Evolutionary conservation across 2,329 filamentous ascomycete genomes (phyloP).

Genomic region (Calonectria multiphialidica): DNA sequence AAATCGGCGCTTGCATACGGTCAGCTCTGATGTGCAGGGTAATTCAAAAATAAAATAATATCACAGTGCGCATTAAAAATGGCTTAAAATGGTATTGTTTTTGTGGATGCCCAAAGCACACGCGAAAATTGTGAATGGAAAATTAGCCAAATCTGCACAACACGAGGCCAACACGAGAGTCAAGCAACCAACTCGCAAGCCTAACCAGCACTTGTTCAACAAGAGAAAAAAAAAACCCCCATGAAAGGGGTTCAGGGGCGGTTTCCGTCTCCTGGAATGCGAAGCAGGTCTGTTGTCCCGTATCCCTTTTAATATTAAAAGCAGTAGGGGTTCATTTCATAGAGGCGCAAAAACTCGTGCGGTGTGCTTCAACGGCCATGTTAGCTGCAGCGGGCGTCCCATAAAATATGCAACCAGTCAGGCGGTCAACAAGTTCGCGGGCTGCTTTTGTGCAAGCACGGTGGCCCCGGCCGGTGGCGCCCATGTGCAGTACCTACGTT

Average conservation of each 20-base stretch:
- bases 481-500: constrained; percentile 33
- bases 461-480: constrained; percentile 21
- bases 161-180: constrained; percentile 24
- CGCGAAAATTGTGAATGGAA: constrained; percentile 14
- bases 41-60: neutral
- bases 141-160: constrained; percentile 23
- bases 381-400: constrained; percentile 45
- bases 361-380: constrained; percentile 43
- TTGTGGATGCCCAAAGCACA: constrained; percentile 19
- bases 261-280: neutral
- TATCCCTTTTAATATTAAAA: constrained; percentile 40
- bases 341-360: constrained; percentile 43
- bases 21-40: constrained; percentile 17
- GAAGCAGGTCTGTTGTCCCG: constrained; percentile 28
- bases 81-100: constrained; percentile 27
- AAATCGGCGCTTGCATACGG: constrained; percentile 35
- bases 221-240: neutral
- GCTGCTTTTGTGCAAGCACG: constrained; percentile 35
- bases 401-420: constrained; percentile 48
- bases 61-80: constrained; percentile 22
- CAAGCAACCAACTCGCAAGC: neutral
- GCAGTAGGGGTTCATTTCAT: constrained; percentile 43
- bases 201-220: neutral
- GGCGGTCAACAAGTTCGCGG: constrained; percentile 44
- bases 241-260: constrained; percentile 36